Percentiles rank a stretch among this genome's conserved stretches.
Evolutionary conservation across 169 alveolate genomes (phyloP).

Genomic region (Amoebophrya sp.): DNA sequence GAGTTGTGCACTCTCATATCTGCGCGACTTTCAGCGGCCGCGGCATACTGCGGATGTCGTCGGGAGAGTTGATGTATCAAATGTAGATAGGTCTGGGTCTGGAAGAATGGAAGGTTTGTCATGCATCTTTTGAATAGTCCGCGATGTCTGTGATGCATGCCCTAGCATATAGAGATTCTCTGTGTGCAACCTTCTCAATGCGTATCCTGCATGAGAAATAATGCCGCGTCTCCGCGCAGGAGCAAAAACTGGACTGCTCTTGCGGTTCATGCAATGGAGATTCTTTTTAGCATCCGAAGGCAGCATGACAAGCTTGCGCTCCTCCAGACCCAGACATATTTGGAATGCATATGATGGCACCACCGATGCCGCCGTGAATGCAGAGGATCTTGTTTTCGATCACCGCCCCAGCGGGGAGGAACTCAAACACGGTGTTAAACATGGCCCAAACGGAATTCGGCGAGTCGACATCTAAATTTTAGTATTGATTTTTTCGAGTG

Average conservation of each 20-base stretch:
- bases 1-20: no score
- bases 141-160: no score
- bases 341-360: conserved; percentile 36
- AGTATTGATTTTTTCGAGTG: background rate
- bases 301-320: no score
- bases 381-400: conserved; percentile 95
- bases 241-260: no score
- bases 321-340: conserved; percentile 35
- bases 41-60: conserved; percentile 77
- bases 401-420: conserved; percentile 97
- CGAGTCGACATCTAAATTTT: conserved; percentile 62
- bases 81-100: no score
- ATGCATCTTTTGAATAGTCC: no score
- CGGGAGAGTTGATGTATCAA: conserved; percentile 70
- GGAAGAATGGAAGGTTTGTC: no score
- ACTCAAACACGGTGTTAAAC: conserved; percentile 91
- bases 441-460: conserved; percentile 86
- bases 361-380: conserved; percentile 93
- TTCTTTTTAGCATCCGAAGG: no score
- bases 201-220: background rate
- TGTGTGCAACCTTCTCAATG: no score
- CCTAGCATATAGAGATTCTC: conserved; percentile 59
- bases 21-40: conserved; percentile 93
- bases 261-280: no score
- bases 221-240: no score